Percentiles rank a stretch among this genome's conserved stretches.
Evolutionary conservation across 305 asterid genomes (phyloP).

Genomic region (Ilex paraguariensis): DNA sequence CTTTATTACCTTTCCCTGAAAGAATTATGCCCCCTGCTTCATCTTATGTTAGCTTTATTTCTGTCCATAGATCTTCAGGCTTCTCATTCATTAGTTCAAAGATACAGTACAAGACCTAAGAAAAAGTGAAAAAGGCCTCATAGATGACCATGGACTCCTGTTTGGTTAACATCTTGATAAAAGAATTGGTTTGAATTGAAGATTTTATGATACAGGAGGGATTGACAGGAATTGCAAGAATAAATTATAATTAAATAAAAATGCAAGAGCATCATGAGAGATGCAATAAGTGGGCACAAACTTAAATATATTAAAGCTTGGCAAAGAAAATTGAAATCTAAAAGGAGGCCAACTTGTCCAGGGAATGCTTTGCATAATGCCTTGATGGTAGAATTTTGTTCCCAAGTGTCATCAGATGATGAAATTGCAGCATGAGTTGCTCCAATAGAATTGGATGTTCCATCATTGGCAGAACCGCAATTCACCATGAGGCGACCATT

Average conservation of each 20-base stretch:
- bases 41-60: too few species aligned
- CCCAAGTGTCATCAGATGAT: conserved; percentile 12
- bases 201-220: too few species aligned
- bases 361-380: conserved; percentile 75
- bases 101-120: too few species aligned
- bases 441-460: background rate
- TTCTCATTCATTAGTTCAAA: too few species aligned
- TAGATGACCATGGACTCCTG: too few species aligned
- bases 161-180: too few species aligned
- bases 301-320: conserved; percentile 1
- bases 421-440: conserved; percentile 1
- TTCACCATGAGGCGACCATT: conserved; percentile 82
- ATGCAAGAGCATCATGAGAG: background rate
- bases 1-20: too few species aligned
- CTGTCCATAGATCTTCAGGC: too few species aligned
- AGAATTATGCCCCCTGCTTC: too few species aligned
- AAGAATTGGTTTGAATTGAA: too few species aligned
- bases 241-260: too few species aligned
- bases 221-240: background rate
- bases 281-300: background rate
- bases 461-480: conserved; percentile 38
- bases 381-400: conserved; percentile 49
- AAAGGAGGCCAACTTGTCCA: conserved; percentile 41
- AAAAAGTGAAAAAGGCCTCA: too few species aligned
- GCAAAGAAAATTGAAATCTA: conserved; percentile 4